Percentiles rank a stretch among this genome's conserved stretches.
Conservation (phyloP, 768 basidiomycete species). For the Tricholoma bakamatsutake region DNA sequence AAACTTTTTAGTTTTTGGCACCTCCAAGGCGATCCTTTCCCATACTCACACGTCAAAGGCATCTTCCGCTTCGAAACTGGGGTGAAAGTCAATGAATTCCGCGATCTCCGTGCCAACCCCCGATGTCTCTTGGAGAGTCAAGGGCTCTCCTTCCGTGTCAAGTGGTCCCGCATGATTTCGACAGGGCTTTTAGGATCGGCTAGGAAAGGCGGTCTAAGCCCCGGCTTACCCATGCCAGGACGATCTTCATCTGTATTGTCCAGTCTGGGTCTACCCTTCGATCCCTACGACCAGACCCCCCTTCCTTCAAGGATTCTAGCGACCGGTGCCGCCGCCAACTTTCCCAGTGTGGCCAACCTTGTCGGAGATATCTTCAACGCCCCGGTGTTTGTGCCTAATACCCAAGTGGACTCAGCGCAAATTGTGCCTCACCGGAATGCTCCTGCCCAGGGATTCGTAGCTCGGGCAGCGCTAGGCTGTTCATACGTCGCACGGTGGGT, state of each 20-base stretch:
- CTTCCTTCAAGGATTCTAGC: conserved; percentile 65
- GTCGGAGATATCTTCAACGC: conserved; percentile 82
- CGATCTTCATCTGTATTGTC: conserved; percentile 24
- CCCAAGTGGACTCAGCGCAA: conserved; percentile 76
- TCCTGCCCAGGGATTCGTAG: conserved; percentile 62
- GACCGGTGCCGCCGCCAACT: conserved; percentile 78
- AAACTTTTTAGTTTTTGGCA: conserved; percentile 90
- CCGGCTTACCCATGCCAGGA: conserved; percentile 27
- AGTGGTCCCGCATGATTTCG: conserved; percentile 69
- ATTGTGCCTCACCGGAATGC: conserved; percentile 67
- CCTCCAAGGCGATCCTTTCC: conserved; percentile 71
- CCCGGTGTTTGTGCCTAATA: conserved; percentile 66
- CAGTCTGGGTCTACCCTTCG: conserved; percentile 64
- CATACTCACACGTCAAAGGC: conserved; percentile 75
- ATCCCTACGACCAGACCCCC: conserved; percentile 67
- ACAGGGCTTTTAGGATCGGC: conserved; percentile 59
- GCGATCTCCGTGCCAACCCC: conserved; percentile 84
- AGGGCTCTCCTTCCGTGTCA: conserved; percentile 73
- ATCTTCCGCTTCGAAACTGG: conserved; percentile 87
- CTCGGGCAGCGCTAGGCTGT: conserved; percentile 63
- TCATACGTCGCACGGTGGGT: conserved; percentile 85
- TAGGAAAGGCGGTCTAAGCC: conserved; percentile 28
- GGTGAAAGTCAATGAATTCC: conserved; percentile 82
- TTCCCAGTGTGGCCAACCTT: conserved; percentile 75
- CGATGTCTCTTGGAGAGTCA: conserved; percentile 83